Base-by-base conservation (phyloP, 176 grass and related monocot genomes). In the Aegilops speltoides region DNA sequence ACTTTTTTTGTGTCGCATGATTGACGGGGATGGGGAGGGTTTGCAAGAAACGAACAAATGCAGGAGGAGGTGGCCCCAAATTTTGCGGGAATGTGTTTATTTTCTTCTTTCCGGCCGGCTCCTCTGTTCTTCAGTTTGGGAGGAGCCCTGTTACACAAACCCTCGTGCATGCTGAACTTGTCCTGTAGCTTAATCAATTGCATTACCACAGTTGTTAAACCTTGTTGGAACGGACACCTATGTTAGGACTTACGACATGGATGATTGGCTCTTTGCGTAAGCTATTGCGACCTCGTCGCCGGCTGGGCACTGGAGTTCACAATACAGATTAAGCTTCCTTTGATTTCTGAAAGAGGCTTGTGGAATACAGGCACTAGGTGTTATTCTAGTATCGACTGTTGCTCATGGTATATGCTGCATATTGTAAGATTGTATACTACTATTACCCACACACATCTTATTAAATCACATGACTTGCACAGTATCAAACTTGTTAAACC, bases 71-170 rank as follows among this genome's bases (percentile, higher is more conserved):
- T 16, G 15, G 15, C 6, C 50, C 16, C 50, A 54, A 17, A 19
- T 54, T 54, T 17, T 19, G 66, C 36, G 0, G 34, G 31, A 13
- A 4, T 17, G 4, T 68, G 23, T 57, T 88, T 59, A n/a, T 72
- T 37, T 79, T 73, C 23, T 73, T 37, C 26, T 69, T 68, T 6
- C 63, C 2, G 41, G 10, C 63, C 2, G 41, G 10, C 26, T 84
- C 10, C 85, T 76, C 69, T 67, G 60, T 41, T 87, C 32, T 74
- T n/a, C 31, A 82, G 52, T 40, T 41, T 22, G 57, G 57, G 15
- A 38, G 14, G 56, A 61, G 25, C 13, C 46, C 61, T 78, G 11
- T 64, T 69, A 73, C 13, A 19, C 26, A 31, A 83, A 65, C 45
- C 40, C 57, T 31, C 17, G 4, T 57, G 52, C 77, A 69, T 22